These are phyloP conservation scores for Penium margaritaceum DNA, from an alignment of 139 green algal genomes.

Conservation along the genomic window DNA sequence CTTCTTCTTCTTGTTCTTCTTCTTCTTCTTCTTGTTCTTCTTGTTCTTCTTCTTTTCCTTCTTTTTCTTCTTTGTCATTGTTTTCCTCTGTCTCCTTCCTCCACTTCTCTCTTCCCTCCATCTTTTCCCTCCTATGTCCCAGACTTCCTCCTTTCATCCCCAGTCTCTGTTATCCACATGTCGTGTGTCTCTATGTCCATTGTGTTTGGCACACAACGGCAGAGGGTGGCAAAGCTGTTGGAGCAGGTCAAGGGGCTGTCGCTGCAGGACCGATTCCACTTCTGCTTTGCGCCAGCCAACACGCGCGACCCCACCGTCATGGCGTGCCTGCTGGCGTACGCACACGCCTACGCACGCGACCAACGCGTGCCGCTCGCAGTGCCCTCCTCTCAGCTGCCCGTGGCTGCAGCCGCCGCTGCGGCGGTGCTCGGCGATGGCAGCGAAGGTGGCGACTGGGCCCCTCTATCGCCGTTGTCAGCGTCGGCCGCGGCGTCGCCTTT, in stretches of 20 bases:
- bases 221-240: conserved; percentile 35
- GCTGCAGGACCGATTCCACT: conserved; percentile 35
- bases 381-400: background rate
- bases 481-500: background rate
- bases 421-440: background rate
- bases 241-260: conserved; percentile 35
- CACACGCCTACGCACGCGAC: conserved; percentile 7
- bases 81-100: too few relatives aligned
- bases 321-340: conserved; percentile 27
- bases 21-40: too few relatives aligned
- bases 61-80: too few relatives aligned
- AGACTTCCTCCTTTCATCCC: background rate
- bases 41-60: too few relatives aligned
- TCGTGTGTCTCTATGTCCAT: too few relatives aligned
- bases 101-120: too few relatives aligned
- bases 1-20: too few relatives aligned
- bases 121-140: too few relatives aligned
- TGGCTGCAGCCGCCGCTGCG: background rate
- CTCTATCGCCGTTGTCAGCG: background rate
- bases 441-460: background rate
- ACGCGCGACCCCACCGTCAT: conserved; percentile 24
- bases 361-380: conserved; percentile 16
- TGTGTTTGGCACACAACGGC: too few relatives aligned
- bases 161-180: background rate
- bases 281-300: conserved; percentile 42